phyloP scores from a whole-genome alignment of 2,329 filamentous ascomycete genomes.

The Colletotrichum higginsianum region DNA sequence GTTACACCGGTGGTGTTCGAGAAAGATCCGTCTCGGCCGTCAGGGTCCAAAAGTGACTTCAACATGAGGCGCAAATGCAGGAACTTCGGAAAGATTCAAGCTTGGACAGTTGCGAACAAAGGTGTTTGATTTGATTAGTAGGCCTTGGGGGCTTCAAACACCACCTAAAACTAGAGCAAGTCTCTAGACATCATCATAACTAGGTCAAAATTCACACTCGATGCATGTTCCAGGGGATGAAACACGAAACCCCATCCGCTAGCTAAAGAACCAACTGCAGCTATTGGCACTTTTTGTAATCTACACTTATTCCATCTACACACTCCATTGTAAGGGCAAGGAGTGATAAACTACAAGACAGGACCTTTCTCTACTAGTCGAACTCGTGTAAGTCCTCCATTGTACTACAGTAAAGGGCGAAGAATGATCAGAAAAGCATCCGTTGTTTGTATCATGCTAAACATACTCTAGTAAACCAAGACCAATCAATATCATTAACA shows the following conservation, averaged over 20 bases:
- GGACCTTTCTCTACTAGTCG: background rate
- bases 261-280: background rate
- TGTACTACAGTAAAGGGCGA: background rate
- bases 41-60: conserved; percentile 35
- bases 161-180: too few species aligned
- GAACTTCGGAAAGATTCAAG: conserved; percentile 28
- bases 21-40: conserved; percentile 17
- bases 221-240: background rate
- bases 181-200: too few species aligned
- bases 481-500: background rate
- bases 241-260: background rate
- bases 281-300: background rate
- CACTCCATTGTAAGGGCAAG: background rate
- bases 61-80: conserved; percentile 39
- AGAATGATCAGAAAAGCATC: background rate
- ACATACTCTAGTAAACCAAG: background rate
- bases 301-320: background rate
- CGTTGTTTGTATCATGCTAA: background rate
- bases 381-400: conserved; percentile 1
- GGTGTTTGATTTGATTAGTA: background rate
- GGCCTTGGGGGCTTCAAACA: background rate
- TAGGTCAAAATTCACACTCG: background rate
- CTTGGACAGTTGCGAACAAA: background rate
- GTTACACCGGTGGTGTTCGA: conserved; percentile 34
- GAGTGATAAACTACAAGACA: too few species aligned